Evolutionary conservation across 2,329 filamentous ascomycete species (phyloP).

Genomic region (Rachicladosporium sp.): DNA sequence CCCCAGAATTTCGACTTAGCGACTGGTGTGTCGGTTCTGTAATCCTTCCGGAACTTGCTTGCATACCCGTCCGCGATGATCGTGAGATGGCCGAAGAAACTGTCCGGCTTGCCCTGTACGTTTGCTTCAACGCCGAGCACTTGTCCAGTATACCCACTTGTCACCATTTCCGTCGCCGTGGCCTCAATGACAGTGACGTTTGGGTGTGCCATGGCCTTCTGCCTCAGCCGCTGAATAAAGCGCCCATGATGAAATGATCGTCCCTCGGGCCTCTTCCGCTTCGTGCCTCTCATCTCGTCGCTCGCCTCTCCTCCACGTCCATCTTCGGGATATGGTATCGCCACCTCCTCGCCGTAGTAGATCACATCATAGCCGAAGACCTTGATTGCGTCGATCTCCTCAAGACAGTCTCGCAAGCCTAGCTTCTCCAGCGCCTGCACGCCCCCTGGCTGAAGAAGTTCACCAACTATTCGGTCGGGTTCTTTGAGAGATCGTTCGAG

Average conservation of each 20-base stretch:
- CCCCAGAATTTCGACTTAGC: conserved; percentile 85
- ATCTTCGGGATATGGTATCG: conserved; percentile 66
- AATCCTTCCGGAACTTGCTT: conserved; percentile 78
- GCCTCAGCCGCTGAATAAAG: conserved; percentile 73
- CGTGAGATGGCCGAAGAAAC: conserved; percentile 78
- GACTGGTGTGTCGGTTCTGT: conserved; percentile 53
- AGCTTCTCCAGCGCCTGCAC: conserved; percentile 68
- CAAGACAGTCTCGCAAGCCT: conserved; percentile 69
- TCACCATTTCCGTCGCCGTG: conserved; percentile 65
- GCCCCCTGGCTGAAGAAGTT: conserved; percentile 86
- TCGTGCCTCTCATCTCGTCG: conserved; percentile 20
- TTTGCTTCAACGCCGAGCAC: conserved; percentile 72
- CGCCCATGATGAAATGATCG: conserved; percentile 85
- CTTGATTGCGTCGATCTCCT: conserved; percentile 74
- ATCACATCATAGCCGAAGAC: conserved; percentile 81
- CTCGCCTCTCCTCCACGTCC: conserved; percentile 26
- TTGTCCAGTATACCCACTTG: conserved; percentile 53
- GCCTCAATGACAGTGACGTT: conserved; percentile 91
- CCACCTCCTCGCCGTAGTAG: conserved; percentile 61
- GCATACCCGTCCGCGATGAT: conserved; percentile 86
- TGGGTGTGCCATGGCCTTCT: conserved; percentile 57
- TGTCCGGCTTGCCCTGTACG: conserved; percentile 54
- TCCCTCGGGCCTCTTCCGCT: conserved; percentile 51
- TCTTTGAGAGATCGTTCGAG: conserved; percentile 83
- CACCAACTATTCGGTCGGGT: conserved; percentile 90